A percentile compares a stretch with the other conserved stretches of the same genome.
Conservation (phyloP, 1,284 basidiomycete genomes). For the Bjerkandera adusta region DNA sequence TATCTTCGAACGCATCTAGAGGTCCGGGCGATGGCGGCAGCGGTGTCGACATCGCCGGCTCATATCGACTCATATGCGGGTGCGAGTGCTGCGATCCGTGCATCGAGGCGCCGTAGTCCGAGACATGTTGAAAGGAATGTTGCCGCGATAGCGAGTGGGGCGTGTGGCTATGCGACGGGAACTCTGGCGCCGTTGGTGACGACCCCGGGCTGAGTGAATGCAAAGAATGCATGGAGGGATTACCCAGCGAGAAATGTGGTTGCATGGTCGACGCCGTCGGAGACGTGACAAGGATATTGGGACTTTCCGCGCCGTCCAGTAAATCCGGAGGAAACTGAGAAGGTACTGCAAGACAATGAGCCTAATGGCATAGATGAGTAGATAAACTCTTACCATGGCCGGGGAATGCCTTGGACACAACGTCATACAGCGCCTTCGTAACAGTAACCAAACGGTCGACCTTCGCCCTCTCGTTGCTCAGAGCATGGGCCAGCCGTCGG, state of each 20-base stretch:
- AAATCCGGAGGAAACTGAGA: constrained; percentile 60
- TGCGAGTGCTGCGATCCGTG: constrained; percentile 20
- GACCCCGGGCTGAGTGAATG: constrained; percentile 54
- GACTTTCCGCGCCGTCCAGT: constrained; percentile 48
- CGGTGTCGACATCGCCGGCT: constrained; percentile 25
- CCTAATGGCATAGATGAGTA: background rate
- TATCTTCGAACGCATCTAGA: constrained; percentile 29
- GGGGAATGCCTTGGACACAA: constrained; percentile 49
- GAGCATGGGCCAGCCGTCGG: constrained; percentile 48
- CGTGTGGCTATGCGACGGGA: constrained; percentile 42
- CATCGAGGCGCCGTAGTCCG: constrained; percentile 24
- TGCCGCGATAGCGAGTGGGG: constrained; percentile 49
- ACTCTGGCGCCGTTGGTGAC: constrained; percentile 64
- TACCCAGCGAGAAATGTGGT: constrained; percentile 24
- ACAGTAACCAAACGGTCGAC: constrained; percentile 36
- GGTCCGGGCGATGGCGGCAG: constrained; percentile 33
- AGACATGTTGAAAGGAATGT: constrained; percentile 56
- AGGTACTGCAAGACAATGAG: constrained; percentile 41
- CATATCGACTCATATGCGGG: constrained; percentile 28
- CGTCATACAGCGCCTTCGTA: constrained; percentile 54
- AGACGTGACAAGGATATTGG: constrained; percentile 72
- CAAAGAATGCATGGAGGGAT: constrained; percentile 32
- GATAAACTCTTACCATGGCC: constrained; percentile 45
- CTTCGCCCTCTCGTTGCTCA: constrained; percentile 49
- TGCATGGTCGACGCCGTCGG: constrained; percentile 43